Evolutionary conservation across 495 filamentous ascomycete genomes (phyloP), one percentile per base, ranked within the genome.

Genomic region (Cudoniella acicularis): DNA sequence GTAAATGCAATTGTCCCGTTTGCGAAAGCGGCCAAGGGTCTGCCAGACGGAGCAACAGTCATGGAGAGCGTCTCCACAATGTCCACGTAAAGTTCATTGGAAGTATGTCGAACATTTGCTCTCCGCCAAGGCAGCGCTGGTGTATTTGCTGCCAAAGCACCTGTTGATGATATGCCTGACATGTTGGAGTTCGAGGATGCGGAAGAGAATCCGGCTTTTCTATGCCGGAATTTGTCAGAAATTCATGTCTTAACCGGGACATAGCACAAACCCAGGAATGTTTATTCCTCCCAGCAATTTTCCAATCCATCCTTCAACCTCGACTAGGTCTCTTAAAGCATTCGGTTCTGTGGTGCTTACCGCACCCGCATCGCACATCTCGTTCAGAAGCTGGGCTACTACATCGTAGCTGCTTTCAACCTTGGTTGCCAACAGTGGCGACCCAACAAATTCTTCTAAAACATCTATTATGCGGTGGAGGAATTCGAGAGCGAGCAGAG

Each of bases 81-180:
- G 70, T 99, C 94, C 42, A 96, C 94, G 70, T 99, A 98, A 30
- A 99, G 82, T 72, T 98, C 93, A 72, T 97, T 98, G 49, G 88
- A 93, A 4, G 92, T 98, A 70, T 99, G 95, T 9, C 91, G 85
- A 55, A 99, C 94, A 66, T 94, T 95, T 36, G 91, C 82, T 26
- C 91, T 82, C 48, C 94, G 83, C 94, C 94, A 99, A 4, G 92
- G 92, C 52, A 83, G 60, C 11, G 80, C 77, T 0, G 77, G 73
- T 1, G 73, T 71, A 63, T 70, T 75, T 26, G 74, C 69, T 36
- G 75, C 57, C 8, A 60, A 46, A 25, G 56, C 11, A 2, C 66
- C 66, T 27, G 56, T 18, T 2, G 66, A 66, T 17, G 64, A 66
- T 59, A 69, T 69, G 27, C 52, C 59, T 27, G 63, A 24, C 64